phyloP scores from a whole-genome alignment of 2,329 filamentous ascomycete species.

The Colletotrichum brevisporum region DNA sequence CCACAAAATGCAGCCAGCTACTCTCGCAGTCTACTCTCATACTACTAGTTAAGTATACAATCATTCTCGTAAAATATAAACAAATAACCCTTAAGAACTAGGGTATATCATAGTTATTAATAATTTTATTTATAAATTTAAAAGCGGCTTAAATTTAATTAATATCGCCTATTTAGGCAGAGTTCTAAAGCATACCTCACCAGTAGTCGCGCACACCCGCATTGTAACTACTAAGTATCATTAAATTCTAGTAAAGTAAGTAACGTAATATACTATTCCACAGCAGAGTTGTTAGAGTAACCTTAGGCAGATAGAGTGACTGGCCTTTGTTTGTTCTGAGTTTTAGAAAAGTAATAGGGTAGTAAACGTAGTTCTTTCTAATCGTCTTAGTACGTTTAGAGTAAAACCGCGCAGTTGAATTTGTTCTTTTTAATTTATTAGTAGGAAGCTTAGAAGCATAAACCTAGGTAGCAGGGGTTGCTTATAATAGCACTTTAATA shows the following conservation, averaged over 20 bases:
- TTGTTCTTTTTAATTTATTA: no score
- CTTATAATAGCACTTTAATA: background rate
- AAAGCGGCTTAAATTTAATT: background rate
- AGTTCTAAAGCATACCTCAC: no score
- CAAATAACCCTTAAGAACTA: background rate
- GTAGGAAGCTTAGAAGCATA: no score
- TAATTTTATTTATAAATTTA: background rate
- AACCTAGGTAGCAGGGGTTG: no score
- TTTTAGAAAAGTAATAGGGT: background rate
- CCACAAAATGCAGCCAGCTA: no score
- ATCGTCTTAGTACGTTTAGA: background rate
- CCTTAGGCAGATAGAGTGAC: background rate
- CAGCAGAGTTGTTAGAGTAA: background rate
- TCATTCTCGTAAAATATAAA: background rate
- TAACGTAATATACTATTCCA: no score
- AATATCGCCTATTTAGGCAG: background rate
- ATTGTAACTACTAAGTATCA: no score
- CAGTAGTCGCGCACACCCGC: no score
- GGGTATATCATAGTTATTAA: background rate
- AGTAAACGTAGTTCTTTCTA: background rate
- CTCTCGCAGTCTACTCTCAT: no score
- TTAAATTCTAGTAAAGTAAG: no score
- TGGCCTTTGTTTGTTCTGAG: background rate
- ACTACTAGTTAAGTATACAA: no score
- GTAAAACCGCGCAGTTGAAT: no score